Base-by-base conservation (phyloP, 2,329 filamentous ascomycete species). In the Diaporthe australafricana region DNA sequence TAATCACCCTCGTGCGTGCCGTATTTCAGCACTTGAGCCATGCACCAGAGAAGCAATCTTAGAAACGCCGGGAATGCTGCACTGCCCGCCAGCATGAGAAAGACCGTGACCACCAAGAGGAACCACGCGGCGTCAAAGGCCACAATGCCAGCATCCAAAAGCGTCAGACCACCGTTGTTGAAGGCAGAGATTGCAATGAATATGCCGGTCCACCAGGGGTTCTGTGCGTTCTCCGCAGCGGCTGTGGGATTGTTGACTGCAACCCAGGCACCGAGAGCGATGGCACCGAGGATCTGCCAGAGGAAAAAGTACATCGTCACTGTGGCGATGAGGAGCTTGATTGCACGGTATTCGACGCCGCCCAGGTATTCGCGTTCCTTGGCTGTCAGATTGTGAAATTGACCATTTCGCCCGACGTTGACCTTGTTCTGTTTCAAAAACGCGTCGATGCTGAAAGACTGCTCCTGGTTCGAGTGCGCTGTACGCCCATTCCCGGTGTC, bases 271-370 rank as follows among this genome's bases (percentile, higher is more conserved):
- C 88, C 91, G 14, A 92, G 81, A 1, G 87, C 87, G 22, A 92
- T 75, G 73, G 84, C 85, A 2, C 88, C 88, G 6, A 92, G 78
- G 2, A 91, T 70, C 77, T 92, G 90, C 85, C 88, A 92, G 4
- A 86, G 77, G 27, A 85, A 77, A 35, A 87, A 91, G 77, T 93
- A 93, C 5, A 88, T 73, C 0, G 90, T 90, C 7, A 93, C 89
- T n/a, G 90, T 77, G 74, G 88, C 83, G 1, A 88, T 84, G 0
- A 93, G 83, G 4, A 92, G 80, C 60, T 85, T 85, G 25, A 93
- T 84, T 17, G 91, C 90, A 53, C 88, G 86, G 77, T 92, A 92
- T 78, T 93, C 91, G 68, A 86, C 88, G 1, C 90, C 89, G 38
- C 91, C 90, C 0, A 92, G 83, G 38, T 85, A 82, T 66, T 89